Percentiles rank a stretch among this genome's conserved stretches.
phyloP scores from a whole-genome alignment of 345 rosid genomes.

The Heritiera littoralis region DNA sequence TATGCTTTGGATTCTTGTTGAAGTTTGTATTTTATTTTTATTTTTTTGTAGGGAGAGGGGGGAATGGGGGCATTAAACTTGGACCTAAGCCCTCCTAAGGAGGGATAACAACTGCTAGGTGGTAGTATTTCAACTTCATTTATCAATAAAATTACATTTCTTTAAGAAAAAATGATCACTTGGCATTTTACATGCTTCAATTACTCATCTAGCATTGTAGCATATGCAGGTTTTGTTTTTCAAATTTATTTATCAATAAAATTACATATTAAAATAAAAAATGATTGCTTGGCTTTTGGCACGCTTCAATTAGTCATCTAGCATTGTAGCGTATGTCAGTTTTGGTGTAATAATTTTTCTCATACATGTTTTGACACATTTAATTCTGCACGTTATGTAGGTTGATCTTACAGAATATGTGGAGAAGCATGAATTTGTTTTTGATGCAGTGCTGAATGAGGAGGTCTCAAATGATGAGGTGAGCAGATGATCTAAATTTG shows the following conservation, averaged over 20 bases:
- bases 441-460: constrained; percentile 93
- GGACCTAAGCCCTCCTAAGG: too few species aligned
- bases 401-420: constrained; percentile 93
- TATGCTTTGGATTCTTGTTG: too few species aligned
- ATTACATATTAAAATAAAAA: too few species aligned
- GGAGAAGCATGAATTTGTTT: constrained; percentile 95
- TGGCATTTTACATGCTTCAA: neutral
- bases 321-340: neutral
- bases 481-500: constrained; percentile 27
- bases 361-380: constrained; percentile 2
- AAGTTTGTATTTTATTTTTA: too few species aligned
- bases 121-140: too few species aligned
- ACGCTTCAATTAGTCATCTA: neutral
- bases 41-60: too few species aligned
- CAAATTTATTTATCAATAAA: too few species aligned
- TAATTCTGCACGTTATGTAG: constrained; percentile 39
- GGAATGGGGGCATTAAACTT: too few species aligned
- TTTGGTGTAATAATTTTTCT: neutral
- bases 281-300: neutral
- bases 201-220: neutral
- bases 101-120: too few species aligned
- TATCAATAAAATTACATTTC: too few species aligned
- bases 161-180: neutral
- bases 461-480: constrained; percentile 99
- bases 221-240: too few species aligned